Percentiles rank a stretch among this genome's conserved stretches.
Evolutionary conservation across 2,329 filamentous ascomycete species (phyloP).

Genomic region (Trichoderma harzianum): DNA sequence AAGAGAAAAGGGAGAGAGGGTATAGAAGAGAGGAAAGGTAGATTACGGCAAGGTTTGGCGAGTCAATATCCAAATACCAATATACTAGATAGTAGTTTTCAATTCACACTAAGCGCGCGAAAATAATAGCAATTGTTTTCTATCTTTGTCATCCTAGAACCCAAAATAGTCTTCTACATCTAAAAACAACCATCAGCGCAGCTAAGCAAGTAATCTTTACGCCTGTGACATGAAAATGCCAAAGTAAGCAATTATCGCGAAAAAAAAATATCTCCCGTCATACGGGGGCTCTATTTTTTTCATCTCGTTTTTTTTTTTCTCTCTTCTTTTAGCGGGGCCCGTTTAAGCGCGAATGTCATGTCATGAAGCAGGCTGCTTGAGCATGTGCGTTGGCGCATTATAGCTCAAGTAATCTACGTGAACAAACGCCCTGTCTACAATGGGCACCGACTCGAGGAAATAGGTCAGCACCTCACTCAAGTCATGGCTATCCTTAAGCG

Average conservation of each 20-base stretch:
- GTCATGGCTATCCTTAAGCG: constrained; percentile 77
- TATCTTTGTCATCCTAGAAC: neutral
- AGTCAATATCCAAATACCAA: neutral
- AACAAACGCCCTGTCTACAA: constrained; percentile 70
- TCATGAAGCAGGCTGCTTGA: constrained; percentile 30
- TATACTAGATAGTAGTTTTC: neutral
- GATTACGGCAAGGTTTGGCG: too few relatives aligned
- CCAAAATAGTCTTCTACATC: neutral
- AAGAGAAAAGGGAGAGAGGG: neutral
- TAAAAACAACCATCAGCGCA: neutral
- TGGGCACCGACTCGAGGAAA: constrained; percentile 78
- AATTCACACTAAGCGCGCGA: neutral
- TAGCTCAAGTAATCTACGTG: constrained; percentile 63
- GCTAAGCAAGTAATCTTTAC: neutral
- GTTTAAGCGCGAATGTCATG: neutral
- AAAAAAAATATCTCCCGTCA: neutral
- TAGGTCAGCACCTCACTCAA: constrained; percentile 75
- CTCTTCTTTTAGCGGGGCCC: neutral
- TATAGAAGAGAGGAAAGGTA: neutral
- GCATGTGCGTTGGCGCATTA: constrained; percentile 59
- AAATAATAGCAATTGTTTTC: neutral
- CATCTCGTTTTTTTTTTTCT: too few relatives aligned
- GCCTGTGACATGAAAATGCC: neutral
- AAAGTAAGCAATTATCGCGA: neutral
- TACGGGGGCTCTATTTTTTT: neutral